A percentile compares a stretch with the other conserved stretches of the same genome.
Evolutionary conservation across 108 stramenopile genomes (phyloP).

Genomic region (Epipyxis sp.): DNA sequence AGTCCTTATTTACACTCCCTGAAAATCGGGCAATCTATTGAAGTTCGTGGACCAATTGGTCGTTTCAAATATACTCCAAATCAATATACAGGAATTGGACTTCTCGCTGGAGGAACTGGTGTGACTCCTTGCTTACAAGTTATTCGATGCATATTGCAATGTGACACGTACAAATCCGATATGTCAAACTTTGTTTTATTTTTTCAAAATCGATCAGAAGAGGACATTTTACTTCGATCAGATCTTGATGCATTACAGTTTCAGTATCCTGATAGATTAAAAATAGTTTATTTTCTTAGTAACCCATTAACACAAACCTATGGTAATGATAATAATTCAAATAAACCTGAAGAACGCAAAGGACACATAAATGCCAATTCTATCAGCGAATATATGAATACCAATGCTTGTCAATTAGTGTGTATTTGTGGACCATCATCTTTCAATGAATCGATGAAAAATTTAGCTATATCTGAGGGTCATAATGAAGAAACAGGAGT

Average conservation of each 20-base stretch:
- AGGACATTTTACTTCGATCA: conserved; percentile 6
- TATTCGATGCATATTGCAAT: background rate
- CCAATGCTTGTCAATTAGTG: background rate
- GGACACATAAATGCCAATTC: background rate
- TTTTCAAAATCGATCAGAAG: conserved; percentile 25
- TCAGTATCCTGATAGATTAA: background rate
- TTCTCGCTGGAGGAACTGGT: conserved; percentile 24
- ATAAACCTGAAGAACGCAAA: background rate
- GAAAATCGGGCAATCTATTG: background rate
- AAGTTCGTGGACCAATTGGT: conserved; percentile 31
- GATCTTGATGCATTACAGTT: background rate
- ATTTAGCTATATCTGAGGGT: background rate
- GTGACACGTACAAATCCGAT: background rate
- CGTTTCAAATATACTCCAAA: conserved; percentile 22
- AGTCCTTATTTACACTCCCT: conserved; percentile 20
- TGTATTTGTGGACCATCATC: conserved; percentile 32
- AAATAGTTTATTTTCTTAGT: background rate
- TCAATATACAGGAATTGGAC: background rate
- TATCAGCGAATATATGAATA: background rate
- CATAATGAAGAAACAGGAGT: background rate
- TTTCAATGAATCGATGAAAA: conserved; percentile 22
- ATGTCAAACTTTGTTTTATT: conserved; percentile 3
- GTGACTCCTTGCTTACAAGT: conserved; percentile 31
- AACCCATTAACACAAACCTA: background rate
- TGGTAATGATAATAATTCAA: background rate